Base-by-base conservation (phyloP, 1,284 basidiomycete species). In the Meira miltonrushii region DNA sequence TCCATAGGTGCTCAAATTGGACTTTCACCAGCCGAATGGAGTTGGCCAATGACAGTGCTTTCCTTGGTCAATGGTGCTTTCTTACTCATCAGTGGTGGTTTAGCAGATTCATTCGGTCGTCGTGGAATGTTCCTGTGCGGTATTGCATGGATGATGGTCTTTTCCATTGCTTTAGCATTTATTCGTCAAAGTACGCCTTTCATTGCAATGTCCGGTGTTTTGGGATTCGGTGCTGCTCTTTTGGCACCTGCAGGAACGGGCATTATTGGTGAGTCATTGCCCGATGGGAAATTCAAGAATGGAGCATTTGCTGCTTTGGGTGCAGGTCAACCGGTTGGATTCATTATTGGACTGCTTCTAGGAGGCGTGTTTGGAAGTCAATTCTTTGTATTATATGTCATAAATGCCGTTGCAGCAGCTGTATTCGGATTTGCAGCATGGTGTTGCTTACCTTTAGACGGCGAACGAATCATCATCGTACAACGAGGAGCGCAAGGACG, bases 261-360 rank as follows among this genome's bases (percentile, higher is more conserved):
- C 39, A 78, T 79, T 44, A 60, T 78, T 1, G 23, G 21, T n/a
- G 75, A 69, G 11, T 65, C 62, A 28, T 68, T 78, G 40, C 68
- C 74, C 1, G 75, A 78, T n/a, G 74, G 76, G 0, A 71, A 69
- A 19, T 60, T 72, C 41, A 78, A 78, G 55, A 74, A 72, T 19
- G 58, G 64, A 0, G 69, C 71, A 5, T 79, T 78, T 43, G 76
- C 78, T 5, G 55, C 66, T 6, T 73, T 79, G 40, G 71, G 70
- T 0, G 78, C 89, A 0, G 90, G 90, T 15, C 89, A 88, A 3
- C 89, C 90, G 0, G 77, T 92, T 0, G 63, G 71, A 12, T 73
- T 69, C 59, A 69, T 73, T 44, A 41, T 91, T 7, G 89, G 89
- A 0, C 81, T 82, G 7, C 78, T 85, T 0, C 68, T 88, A 3